These are phyloP conservation scores for Byssoonygena ceratinophila DNA, from an alignment of 2,329 filamentous ascomycete species.

Conservation along the genomic window DNA sequence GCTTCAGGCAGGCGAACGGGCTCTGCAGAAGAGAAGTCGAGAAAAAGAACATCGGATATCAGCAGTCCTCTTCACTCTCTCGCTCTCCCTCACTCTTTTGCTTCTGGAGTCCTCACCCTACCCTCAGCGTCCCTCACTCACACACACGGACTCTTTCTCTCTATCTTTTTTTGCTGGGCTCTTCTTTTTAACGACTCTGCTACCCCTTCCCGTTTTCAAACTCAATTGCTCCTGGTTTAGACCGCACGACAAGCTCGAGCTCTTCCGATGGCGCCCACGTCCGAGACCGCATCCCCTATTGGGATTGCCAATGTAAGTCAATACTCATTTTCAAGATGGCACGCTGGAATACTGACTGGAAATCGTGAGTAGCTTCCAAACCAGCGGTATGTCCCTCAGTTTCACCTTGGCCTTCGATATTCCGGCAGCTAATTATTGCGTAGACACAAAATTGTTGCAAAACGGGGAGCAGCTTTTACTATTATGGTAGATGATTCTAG, in stretches of 20 bases:
- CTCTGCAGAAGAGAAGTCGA: constrained; percentile 11
- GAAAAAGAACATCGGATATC: constrained; percentile 11
- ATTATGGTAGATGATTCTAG: constrained; percentile 66
- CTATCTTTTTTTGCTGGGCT: neutral
- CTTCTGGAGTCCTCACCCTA: constrained; percentile 3
- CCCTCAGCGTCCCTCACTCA: too few relatives aligned
- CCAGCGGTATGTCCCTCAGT: constrained; percentile 46
- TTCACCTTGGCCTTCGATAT: neutral
- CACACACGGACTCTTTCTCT: too few relatives aligned
- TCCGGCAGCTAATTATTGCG: constrained; percentile 19
- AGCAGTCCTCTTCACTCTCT: constrained; percentile 10
- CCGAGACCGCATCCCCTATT: constrained; percentile 55
- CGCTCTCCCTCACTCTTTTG: constrained; percentile 19
- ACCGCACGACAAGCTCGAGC: constrained; percentile 3
- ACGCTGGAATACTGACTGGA: constrained; percentile 25
- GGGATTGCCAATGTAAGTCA: constrained; percentile 61
- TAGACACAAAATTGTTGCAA: constrained; percentile 62
- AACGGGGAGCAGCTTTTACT: constrained; percentile 92
- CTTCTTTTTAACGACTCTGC: neutral
- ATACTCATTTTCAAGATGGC: neutral
- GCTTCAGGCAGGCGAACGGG: constrained; percentile 15
- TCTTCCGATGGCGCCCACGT: constrained; percentile 43
- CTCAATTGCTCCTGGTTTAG: constrained; percentile 10
- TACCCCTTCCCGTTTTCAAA: constrained; percentile 2
- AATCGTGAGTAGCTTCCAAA: constrained; percentile 49